Evolutionary conservation across 768 basidiomycete species (phyloP).

Genomic region (Multifurca ochricompacta): DNA sequence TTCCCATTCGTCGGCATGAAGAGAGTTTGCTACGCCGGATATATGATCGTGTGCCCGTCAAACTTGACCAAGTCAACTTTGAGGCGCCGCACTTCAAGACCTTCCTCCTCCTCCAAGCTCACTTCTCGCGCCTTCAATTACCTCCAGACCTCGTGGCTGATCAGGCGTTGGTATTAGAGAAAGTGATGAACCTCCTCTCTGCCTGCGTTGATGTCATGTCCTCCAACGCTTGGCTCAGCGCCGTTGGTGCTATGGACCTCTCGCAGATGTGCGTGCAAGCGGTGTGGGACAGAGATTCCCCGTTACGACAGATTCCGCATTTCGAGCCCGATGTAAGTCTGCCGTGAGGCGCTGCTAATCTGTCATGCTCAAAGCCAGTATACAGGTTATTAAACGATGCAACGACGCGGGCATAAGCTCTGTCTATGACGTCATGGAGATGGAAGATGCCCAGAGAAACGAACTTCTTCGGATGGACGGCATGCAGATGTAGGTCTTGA

Average conservation of each 20-base stretch:
- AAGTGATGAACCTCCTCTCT: constrained; percentile 83
- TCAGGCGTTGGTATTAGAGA: constrained; percentile 79
- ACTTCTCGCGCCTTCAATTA: constrained; percentile 88
- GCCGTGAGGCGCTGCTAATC: background rate
- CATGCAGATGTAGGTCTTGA: constrained; percentile 65
- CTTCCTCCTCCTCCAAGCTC: constrained; percentile 91
- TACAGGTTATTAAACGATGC: constrained; percentile 75
- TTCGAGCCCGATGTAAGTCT: constrained; percentile 76
- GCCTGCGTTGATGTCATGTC: constrained; percentile 99
- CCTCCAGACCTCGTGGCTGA: constrained; percentile 93
- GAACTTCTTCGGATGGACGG: constrained; percentile 77
- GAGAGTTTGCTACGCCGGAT: constrained; percentile 76
- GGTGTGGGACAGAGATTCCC: constrained; percentile 96
- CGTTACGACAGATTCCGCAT: constrained; percentile 92
- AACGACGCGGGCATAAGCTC: constrained; percentile 74
- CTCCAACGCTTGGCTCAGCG: constrained; percentile 91
- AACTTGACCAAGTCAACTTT: constrained; percentile 76
- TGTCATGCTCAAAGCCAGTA: background rate
- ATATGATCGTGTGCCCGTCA: constrained; percentile 96
- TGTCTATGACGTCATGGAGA: constrained; percentile 97
- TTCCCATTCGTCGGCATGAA: constrained; percentile 95
- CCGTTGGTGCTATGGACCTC: constrained; percentile 93
- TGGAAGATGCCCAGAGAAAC: constrained; percentile 88
- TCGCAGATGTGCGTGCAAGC: constrained; percentile 99
- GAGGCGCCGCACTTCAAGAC: constrained; percentile 98